Base-by-base conservation (phyloP, 176 grass and related monocot species). In the Aechmea fasciata region DNA sequence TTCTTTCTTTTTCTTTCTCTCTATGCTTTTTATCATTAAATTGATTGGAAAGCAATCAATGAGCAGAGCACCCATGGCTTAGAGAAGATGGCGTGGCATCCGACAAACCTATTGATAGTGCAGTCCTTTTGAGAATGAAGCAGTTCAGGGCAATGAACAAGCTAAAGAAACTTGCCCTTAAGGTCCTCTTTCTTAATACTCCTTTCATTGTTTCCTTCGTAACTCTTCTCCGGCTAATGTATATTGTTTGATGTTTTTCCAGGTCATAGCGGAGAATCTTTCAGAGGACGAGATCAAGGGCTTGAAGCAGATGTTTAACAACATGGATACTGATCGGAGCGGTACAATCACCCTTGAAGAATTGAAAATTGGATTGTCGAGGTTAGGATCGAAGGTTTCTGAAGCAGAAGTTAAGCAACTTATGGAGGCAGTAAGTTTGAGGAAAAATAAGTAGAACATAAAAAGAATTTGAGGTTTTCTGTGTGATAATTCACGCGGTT, bases 121-220 rank as follows among this genome's bases (percentile, higher is more conserved):
- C 92, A n/a, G 88, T 96, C 10, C 78, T 96, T 55, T 64, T 47
- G 63, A 87, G 92, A 80, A 89, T 96, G 85, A 96, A 82, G 75
- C 88, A 89, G 74, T 96, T 96, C 72, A 84, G 77, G 48, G 92
- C 83, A 71, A 96, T 91, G 80, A 96, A 91, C 85, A 91, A 91
- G 65, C 78, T 91, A 54, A 96, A 96, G 81, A 90, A 89, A 71
- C 63, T 96, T 26, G 88, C 92, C 11, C 78, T 96, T 25, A 87
- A 89, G 92, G 92, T 96, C 25, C 69, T 71, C 65, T 8, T 71
- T 68, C 75, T 66, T 49, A 69, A 64, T 19, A 55, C 10, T n/a
- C 28, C 33, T 17, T 18, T 49, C 15, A 9, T 48, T 41, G 4
- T 17, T 61, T 61, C 15, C 20, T 9, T 61, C 0, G 9, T 61